Evolutionary conservation across 257 asterid genomes (phyloP).

Genomic region (Anisodus acutangulus): DNA sequence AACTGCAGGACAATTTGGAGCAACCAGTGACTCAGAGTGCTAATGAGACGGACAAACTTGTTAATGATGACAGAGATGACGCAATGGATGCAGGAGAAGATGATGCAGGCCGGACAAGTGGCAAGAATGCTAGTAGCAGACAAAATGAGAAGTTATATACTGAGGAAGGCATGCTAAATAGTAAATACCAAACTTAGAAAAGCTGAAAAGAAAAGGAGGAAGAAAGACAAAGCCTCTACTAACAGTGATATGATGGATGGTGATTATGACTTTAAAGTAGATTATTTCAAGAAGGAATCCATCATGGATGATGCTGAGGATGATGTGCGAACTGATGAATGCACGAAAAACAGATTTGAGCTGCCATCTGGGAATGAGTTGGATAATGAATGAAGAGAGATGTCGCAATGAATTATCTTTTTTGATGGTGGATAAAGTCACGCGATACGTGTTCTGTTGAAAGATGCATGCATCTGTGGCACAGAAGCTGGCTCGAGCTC

Average conservation of each 20-base stretch:
- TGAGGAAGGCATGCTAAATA: conserved; percentile 81
- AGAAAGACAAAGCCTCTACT: conserved; percentile 49
- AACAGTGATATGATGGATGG: conserved; percentile 52
- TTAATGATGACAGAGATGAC: conserved; percentile 48
- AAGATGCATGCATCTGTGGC: not conserved
- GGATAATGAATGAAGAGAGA: conserved; percentile 47
- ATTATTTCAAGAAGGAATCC: conserved; percentile 51
- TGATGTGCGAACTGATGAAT: conserved; percentile 25
- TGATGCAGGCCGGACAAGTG: conserved; percentile 43
- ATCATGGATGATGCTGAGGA: conserved; percentile 56
- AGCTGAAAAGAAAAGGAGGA: conserved; percentile 71
- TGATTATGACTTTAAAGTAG: conserved; percentile 79
- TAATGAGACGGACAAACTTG: conserved; percentile 19
- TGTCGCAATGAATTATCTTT: not conserved
- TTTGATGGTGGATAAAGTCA: not conserved
- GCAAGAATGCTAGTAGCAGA: conserved; percentile 48
- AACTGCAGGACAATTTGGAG: conserved; percentile 56
- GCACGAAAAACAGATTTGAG: conserved; percentile 57
- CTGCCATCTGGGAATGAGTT: conserved; percentile 69
- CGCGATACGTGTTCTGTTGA: not conserved
- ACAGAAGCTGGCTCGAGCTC: not conserved
- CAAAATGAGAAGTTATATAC: conserved; percentile 83
- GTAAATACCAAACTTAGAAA: conserved; percentile 69
- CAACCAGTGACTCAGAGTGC: conserved; percentile 32
- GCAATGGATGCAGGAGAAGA: conserved; percentile 65